Base-by-base conservation (phyloP, 2,329 filamentous ascomycete genomes). In the Xenosphaeropsis pyriputrescens region DNA sequence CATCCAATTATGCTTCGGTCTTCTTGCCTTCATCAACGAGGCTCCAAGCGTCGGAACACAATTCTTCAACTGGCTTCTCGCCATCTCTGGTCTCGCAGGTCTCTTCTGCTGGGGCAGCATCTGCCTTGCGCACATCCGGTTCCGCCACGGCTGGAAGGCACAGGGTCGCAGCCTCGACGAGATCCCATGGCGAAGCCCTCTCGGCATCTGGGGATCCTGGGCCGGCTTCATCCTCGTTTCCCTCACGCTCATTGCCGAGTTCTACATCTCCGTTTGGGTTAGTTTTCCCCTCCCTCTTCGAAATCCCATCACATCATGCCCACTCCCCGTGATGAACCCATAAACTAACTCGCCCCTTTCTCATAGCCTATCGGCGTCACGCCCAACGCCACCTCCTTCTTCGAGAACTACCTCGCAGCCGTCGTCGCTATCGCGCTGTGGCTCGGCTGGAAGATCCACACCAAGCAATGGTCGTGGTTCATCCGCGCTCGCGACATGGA, bases 51-150 rank as follows among this genome's bases (percentile, higher is more conserved):
- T 74, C 43, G 22, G 22, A 9, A 26, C 22, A 9, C 22, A 26
- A 9, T 26, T 72, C 40, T 80, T 80, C 59, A 63, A 62, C 48
- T 81, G 75, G 75, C 65, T 81, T 38, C 64, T 85, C 29, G 70
- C 81, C 1, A 68, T 88, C 15, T 83, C 79, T 0, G 81, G 79
- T 37, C 70, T 86, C 8, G 73, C 75, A 2, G 78, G 73, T 43
- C 73, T 88, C 55, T 83, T 86, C 58, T 79, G 80, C 18, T 88
- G 81, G 81, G 75, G 72, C 29, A 79, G 67, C 41, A 75, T 79
- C 52, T 79, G 73, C 54, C 57, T 74, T 2, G 65, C 72, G 0
- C 74, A 79, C 52, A 79, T 79, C 51, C 70, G 72, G 34, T 79
- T 80, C 68, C 70, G 75, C 41, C 55, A 65, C 33, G 73, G 64